Evolutionary conservation across 2,329 filamentous ascomycete species (phyloP).

Genomic region (Fusarium circinatum): DNA sequence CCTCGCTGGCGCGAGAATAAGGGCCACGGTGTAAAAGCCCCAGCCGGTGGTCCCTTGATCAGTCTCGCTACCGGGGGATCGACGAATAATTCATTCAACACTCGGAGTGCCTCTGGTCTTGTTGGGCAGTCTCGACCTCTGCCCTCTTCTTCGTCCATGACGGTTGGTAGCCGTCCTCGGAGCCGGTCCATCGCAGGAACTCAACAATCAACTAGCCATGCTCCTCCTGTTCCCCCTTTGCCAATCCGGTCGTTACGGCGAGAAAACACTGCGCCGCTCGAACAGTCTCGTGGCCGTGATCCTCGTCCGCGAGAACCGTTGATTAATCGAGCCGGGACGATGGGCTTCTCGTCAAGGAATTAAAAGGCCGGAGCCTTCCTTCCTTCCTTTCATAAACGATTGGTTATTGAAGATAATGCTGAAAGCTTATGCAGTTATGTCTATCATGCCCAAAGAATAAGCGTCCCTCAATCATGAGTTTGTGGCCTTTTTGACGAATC

Average conservation of each 20-base stretch:
- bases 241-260: slow-evolving; percentile 45
- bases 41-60: slow-evolving; percentile 56
- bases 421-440: slow-evolving; percentile 38
- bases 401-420: slow-evolving; percentile 2
- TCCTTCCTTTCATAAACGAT: background rate
- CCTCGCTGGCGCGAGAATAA: slow-evolving; percentile 65
- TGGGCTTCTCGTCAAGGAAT: slow-evolving; percentile 27
- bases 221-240: slow-evolving; percentile 42
- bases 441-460: slow-evolving; percentile 17
- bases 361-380: slow-evolving; percentile 1
- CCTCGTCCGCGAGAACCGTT: slow-evolving; percentile 45
- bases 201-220: slow-evolving; percentile 24
- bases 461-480: background rate
- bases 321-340: slow-evolving; percentile 46
- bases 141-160: slow-evolving; percentile 25
- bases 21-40: slow-evolving; percentile 58
- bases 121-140: slow-evolving; percentile 29
- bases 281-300: slow-evolving; percentile 40
- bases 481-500: background rate
- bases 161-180: slow-evolving; percentile 30
- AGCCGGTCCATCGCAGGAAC: slow-evolving; percentile 43
- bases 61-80: slow-evolving; percentile 54
- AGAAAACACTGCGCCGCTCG: slow-evolving; percentile 36
- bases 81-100: slow-evolving; percentile 14
- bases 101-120: slow-evolving; percentile 27